Evolutionary conservation across 1,284 basidiomycete species (phyloP).

Genomic region (Ceratobasidium sp.): DNA sequence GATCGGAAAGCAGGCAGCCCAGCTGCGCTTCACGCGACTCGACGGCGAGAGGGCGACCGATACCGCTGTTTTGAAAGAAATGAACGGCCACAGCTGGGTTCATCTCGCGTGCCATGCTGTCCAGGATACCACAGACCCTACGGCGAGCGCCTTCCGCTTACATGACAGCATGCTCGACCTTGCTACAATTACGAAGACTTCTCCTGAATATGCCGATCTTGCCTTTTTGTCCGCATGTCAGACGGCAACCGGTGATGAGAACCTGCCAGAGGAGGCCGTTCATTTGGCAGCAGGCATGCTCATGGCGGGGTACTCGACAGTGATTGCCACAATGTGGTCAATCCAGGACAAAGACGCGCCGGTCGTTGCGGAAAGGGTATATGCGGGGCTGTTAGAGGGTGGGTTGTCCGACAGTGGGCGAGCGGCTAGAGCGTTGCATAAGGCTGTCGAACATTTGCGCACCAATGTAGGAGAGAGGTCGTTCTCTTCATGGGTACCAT

Average conservation of each 20-base stretch:
- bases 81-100: slow-evolving; percentile 16
- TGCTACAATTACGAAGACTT: neutral
- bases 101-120: slow-evolving; percentile 33
- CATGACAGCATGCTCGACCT: neutral
- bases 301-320: too few species aligned
- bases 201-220: neutral
- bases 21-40: neutral
- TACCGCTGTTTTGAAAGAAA: neutral
- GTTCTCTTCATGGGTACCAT: neutral
- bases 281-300: slow-evolving; percentile 16
- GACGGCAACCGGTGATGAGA: slow-evolving; percentile 22
- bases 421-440: slow-evolving; percentile 47
- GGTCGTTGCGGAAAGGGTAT: neutral
- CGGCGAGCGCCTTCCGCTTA: neutral
- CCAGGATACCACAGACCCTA: slow-evolving; percentile 5
- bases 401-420: neutral
- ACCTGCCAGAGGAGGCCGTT: slow-evolving; percentile 23
- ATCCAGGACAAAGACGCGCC: too few species aligned
- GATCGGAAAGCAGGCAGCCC: neutral
- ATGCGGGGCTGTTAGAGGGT: neutral
- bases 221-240: slow-evolving; percentile 27
- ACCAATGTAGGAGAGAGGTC: neutral
- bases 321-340: too few species aligned
- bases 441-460: slow-evolving; percentile 43
- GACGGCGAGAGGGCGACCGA: too few species aligned